Evolutionary conservation across 2,329 filamentous ascomycete genomes (phyloP).

Genomic region (Fusarium denticulatum): DNA sequence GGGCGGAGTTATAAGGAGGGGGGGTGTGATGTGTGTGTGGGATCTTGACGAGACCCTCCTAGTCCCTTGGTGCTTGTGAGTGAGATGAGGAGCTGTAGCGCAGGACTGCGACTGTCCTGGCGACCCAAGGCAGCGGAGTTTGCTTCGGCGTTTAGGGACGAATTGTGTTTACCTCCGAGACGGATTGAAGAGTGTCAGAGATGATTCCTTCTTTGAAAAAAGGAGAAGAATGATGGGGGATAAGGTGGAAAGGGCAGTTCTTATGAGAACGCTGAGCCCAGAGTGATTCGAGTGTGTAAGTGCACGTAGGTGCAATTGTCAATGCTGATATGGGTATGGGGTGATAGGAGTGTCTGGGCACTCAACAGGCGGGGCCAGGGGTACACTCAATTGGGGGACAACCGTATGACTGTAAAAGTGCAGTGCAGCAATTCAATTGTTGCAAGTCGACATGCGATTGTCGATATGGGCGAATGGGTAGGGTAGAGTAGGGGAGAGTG

Average conservation of each 20-base stretch:
- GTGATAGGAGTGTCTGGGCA: slow-evolving; percentile 37
- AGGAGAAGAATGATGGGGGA: background rate
- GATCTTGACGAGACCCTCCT: slow-evolving; percentile 13
- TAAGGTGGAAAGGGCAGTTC: background rate
- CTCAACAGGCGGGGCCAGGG: slow-evolving; percentile 29
- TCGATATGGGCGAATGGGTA: slow-evolving; percentile 35
- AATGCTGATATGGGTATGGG: slow-evolving; percentile 32
- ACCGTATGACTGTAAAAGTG: slow-evolving; percentile 40
- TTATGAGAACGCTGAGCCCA: slow-evolving; percentile 29
- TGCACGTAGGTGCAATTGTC: slow-evolving; percentile 27
- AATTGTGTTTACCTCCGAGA: slow-evolving; percentile 10
- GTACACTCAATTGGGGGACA: slow-evolving; percentile 37
- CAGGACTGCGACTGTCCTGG: slow-evolving; percentile 12
- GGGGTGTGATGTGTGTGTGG: slow-evolving; percentile 17
- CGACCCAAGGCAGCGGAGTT: slow-evolving; percentile 35
- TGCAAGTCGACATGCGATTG: slow-evolving; percentile 33
- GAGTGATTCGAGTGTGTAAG: slow-evolving; percentile 29
- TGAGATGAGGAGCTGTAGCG: slow-evolving; percentile 23
- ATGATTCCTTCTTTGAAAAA: slow-evolving; percentile 4
- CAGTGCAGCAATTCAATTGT: slow-evolving; percentile 33
- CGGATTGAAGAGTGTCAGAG: background rate
- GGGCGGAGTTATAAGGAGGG: slow-evolving; percentile 37
- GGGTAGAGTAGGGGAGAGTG: slow-evolving; percentile 21
- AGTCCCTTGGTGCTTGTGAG: slow-evolving; percentile 5
- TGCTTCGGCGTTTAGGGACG: slow-evolving; percentile 9